Evolutionary conservation across 345 rosid genomes (phyloP), one percentile per base, ranked within the genome.

Genomic region (Kandelia obovata): DNA sequence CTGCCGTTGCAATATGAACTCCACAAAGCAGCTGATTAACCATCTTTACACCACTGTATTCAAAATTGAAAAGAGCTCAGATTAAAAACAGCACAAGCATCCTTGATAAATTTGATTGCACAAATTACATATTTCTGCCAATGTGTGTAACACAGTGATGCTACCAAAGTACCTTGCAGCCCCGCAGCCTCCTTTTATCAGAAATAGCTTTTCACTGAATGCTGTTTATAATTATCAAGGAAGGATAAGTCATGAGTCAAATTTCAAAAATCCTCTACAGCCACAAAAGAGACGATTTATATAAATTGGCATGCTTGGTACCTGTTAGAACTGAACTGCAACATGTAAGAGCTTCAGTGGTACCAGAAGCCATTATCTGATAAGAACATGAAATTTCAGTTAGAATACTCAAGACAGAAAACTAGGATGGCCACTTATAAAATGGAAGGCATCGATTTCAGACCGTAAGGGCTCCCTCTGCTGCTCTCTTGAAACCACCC

Each of bases 1-100:
- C 98, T 71, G 96, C 85, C 70, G 95, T 81, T 77, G 97, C 98
- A 65, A 94, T 94, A 78, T 94, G 98, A 74, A 91, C 92, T 78
- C 98, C 98, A 67, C 97, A 97, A 79, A 94, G 98, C 79, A 94
- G 76, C 77, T 94, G 98, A 80, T 94, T 94, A 76, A 85, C 88
- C 98, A 91, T 94, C 78, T 93, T 94, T 62, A 91, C 88, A 31
- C 89, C 91, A 79, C 98, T 94, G 63, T 37, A 66, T 23, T 53
- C 34, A 43, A 61, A 43, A 43, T 43, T 43, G 49, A 43, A 43
- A 43, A 43, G 49, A 43, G 5, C 16, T 43, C 66, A 58, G 62
- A 23, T n/a, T 6, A 15, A 43, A 43, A 0, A 43, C 49, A 43
- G 1, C 19, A 43, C 4, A 51, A 51, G 21, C 26, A 25, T 11